Evolutionary conservation across 345 rosid species (phyloP).

Genomic region (Gynandropsis gynandra): DNA sequence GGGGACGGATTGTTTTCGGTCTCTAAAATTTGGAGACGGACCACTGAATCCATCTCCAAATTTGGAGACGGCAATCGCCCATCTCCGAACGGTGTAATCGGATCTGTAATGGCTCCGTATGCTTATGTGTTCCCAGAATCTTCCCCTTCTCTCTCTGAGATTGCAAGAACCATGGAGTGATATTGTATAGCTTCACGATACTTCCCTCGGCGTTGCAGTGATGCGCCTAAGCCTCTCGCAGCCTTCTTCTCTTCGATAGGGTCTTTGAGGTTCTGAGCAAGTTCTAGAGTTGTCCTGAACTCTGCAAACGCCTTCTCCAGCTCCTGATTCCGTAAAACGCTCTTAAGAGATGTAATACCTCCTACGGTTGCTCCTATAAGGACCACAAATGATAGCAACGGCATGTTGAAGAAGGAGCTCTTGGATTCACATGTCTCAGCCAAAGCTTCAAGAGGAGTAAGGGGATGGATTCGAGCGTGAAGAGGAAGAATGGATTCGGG

Average conservation of each 20-base stretch:
- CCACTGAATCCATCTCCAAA: no score
- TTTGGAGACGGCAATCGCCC: no score
- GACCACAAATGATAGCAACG: conserved; percentile 63
- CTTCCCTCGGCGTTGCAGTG: conserved; percentile 86
- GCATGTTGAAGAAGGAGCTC: conserved; percentile 67
- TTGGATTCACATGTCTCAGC: conserved; percentile 74
- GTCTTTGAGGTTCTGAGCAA: conserved; percentile 62
- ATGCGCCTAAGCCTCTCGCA: conserved; percentile 92
- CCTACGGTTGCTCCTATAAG: conserved; percentile 92
- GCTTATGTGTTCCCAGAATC: conserved; percentile 92
- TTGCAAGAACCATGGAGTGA: conserved; percentile 68
- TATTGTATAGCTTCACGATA: conserved; percentile 69
- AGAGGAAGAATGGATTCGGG: no score
- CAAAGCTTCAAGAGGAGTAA: conserved; percentile 65
- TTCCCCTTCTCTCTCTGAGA: conserved; percentile 64
- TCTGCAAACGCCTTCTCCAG: conserved; percentile 64
- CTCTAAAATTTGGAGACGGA: no score
- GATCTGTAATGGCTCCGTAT: conserved; percentile 52
- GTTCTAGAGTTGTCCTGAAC: conserved; percentile 69
- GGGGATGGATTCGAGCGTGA: no score
- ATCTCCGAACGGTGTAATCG: conserved; percentile 13
- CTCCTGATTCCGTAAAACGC: conserved; percentile 70
- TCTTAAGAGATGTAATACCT: conserved; percentile 56
- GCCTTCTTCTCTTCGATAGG: conserved; percentile 83
- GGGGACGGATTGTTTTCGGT: no score